phyloP scores from a whole-genome alignment of 257 asterid species.

The Nicotiana otophora region DNA sequence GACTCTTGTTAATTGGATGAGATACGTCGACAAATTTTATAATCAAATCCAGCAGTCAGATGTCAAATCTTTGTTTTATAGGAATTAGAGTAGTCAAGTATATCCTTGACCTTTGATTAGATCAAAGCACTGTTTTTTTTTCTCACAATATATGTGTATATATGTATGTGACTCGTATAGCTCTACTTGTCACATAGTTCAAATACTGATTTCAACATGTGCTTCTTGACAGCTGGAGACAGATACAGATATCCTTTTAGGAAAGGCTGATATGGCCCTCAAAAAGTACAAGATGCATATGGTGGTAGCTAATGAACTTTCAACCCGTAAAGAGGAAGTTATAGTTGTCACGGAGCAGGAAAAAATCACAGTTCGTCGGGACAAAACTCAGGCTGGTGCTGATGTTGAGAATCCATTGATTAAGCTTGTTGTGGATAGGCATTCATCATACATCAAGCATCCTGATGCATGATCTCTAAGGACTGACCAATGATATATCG shows the following conservation, averaged over 20 bases:
- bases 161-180: neutral
- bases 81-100: neutral
- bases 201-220: neutral
- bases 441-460: constrained; percentile 45
- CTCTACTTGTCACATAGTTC: neutral
- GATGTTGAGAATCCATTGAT: constrained; percentile 76
- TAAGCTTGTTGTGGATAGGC: constrained; percentile 55
- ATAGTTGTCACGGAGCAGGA: constrained; percentile 53
- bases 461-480: constrained; percentile 13
- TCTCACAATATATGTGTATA: neutral
- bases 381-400: constrained; percentile 38
- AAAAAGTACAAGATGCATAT: constrained; percentile 66
- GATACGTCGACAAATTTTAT: neutral
- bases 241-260: constrained; percentile 69
- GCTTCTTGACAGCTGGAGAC: constrained; percentile 66
- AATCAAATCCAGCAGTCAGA: neutral
- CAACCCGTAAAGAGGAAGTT: constrained; percentile 88
- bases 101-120: neutral
- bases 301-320: constrained; percentile 96
- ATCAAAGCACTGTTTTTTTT: neutral
- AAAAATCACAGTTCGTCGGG: constrained; percentile 48
- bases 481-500: neutral
- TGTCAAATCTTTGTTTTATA: neutral
- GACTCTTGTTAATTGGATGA: neutral
- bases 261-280: constrained; percentile 76